Base-by-base conservation (phyloP, 2,329 filamentous ascomycete genomes). In the Scortechinia acanthostroma region DNA sequence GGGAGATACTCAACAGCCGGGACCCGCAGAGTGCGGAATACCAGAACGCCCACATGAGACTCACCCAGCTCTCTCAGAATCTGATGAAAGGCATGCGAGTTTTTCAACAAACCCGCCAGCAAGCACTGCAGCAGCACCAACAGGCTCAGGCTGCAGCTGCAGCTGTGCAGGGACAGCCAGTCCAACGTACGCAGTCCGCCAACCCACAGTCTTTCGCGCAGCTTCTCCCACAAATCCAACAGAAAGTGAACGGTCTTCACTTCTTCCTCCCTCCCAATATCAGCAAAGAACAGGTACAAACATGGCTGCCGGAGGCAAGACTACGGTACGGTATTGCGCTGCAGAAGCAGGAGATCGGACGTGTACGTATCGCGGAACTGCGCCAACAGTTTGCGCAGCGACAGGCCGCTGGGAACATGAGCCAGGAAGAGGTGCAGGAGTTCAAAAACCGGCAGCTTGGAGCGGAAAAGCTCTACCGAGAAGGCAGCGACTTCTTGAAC, bases 51-150 rank as follows among this genome's bases (percentile, higher is more conserved):
- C 69, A 72, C 43, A 59, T 64, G 21, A 74, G 73, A 50, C 65
- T 80, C 17, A 63, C 68, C 14, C 65, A 73, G 47, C 65, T 73
- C 43, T 75, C 73, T 4, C 58, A 64, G 44, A 70, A 63, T 47
- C 61, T 76, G 46, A 79, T 76, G 64, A 68, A 67, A 45, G 69
- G 67, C 37, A 69, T 71, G 59, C 68, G 65, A 51, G 56, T 67
- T 50, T 74, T 66, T 56, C 62, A 67, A 47, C 59, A 64, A 43
- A 64, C 51, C 47, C 48, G 23, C 42, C 42, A 25, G 50, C 53
- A 40, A 45, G 45, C 50, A 42, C 48, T 44, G 19, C 52, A 53
- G 45, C 53, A 53, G 44, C 52, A 55, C 35, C 35, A 23, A 51
- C 46, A 30, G 25, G 25, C 25, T 30, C 35, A 40, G 14, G 40